These are phyloP conservation scores for Penicilliopsis zonata DNA, from an alignment of 495 filamentous ascomycete genomes.

Conservation along the genomic window DNA sequence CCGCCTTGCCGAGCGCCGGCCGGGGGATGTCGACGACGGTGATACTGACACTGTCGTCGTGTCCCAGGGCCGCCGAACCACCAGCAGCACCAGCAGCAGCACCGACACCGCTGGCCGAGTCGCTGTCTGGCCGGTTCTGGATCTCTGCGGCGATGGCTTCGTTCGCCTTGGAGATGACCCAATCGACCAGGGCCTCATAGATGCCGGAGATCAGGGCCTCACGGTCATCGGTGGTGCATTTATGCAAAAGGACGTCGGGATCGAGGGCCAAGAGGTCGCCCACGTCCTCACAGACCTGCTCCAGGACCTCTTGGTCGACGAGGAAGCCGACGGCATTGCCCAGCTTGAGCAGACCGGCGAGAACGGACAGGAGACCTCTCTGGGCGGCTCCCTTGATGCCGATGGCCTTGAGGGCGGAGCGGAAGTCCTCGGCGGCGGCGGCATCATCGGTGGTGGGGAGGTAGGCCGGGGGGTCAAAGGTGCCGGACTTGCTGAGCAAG, in stretches of 20 bases:
- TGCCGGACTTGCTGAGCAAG: constrained; percentile 68
- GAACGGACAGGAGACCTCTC: constrained; percentile 66
- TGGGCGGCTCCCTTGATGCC: constrained; percentile 81
- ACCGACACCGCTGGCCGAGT: constrained; percentile 39
- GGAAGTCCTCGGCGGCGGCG: constrained; percentile 86
- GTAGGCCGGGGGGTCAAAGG: constrained; percentile 79
- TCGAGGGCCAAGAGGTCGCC: constrained; percentile 76
- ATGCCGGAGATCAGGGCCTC: constrained; percentile 71
- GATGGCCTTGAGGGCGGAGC: constrained; percentile 68
- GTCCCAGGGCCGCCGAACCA: no score
- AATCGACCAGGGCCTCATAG: constrained; percentile 92
- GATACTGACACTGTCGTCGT: constrained; percentile 78
- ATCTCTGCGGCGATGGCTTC: constrained; percentile 74
- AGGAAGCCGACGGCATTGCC: constrained; percentile 79
- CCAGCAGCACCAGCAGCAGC: constrained; percentile 47
- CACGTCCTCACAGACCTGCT: constrained; percentile 83
- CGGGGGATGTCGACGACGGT: constrained; percentile 80
- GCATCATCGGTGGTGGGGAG: constrained; percentile 89
- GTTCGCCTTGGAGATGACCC: constrained; percentile 83
- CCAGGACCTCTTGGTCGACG: constrained; percentile 75
- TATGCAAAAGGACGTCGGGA: constrained; percentile 66
- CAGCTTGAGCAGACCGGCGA: constrained; percentile 81
- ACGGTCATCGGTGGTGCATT: constrained; percentile 73
- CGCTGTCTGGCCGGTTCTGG: constrained; percentile 49
- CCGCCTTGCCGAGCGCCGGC: constrained; percentile 68